These are phyloP conservation scores for Phialophora macrospora DNA, from an alignment of 2,329 filamentous ascomycete species.

Conservation along the genomic window DNA sequence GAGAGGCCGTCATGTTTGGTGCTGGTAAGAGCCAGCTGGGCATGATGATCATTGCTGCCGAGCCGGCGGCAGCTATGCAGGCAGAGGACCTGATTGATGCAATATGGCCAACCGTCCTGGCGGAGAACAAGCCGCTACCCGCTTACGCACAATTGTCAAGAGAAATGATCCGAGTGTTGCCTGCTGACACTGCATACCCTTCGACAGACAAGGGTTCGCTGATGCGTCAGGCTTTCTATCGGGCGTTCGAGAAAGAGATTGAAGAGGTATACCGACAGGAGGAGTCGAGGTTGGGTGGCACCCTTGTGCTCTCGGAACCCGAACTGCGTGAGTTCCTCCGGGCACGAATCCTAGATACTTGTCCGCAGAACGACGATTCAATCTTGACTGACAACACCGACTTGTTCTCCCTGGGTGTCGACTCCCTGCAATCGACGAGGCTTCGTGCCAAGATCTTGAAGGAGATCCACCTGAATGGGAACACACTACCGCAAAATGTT, in stretches of 20 bases:
- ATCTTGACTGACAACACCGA: conserved; percentile 52
- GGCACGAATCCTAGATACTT: conserved; percentile 40
- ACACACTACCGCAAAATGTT: conserved; percentile 60
- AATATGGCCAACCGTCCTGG: conserved; percentile 58
- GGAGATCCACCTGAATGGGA: conserved; percentile 56
- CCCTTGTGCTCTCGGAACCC: conserved; percentile 37
- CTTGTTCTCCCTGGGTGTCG: conserved; percentile 64
- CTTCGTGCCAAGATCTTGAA: conserved; percentile 60
- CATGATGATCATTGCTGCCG: conserved; percentile 58
- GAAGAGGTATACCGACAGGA: conserved; percentile 49
- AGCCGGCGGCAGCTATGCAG: conserved; percentile 49
- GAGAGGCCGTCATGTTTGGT: conserved; percentile 64
- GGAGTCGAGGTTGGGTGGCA: conserved; percentile 33
- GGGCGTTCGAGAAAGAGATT: conserved; percentile 55
- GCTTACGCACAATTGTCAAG: conserved; percentile 53
- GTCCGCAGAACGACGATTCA: conserved; percentile 28
- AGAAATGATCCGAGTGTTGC: conserved; percentile 55
- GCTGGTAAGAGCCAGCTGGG: conserved; percentile 59
- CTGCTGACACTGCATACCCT: conserved; percentile 53
- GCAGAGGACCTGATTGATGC: conserved; percentile 54
- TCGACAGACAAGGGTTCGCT: conserved; percentile 63
- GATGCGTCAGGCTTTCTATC: conserved; percentile 59
- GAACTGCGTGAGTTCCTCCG: conserved; percentile 47
- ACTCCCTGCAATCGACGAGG: conserved; percentile 64
- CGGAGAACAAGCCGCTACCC: conserved; percentile 57